phyloP scores from a whole-genome alignment of 2,329 filamentous ascomycete species.

The Biscogniauxia sp. region DNA sequence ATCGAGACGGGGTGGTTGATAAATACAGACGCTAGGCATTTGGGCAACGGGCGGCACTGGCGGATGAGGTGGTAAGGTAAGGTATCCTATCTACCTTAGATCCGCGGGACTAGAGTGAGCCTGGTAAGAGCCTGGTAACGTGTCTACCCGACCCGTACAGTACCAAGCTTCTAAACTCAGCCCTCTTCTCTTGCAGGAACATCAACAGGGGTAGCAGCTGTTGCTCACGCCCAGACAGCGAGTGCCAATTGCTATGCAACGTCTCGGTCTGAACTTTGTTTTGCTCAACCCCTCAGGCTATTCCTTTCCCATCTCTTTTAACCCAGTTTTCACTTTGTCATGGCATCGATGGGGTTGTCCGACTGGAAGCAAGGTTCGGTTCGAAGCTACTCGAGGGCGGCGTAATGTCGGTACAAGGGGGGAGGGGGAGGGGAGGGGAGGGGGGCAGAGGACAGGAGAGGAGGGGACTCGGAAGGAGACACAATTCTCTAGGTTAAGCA shows the following conservation, averaged over 20 bases:
- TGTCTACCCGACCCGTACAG: conserved; percentile 9
- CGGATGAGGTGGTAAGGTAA: neutral
- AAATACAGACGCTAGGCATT: conserved; percentile 4
- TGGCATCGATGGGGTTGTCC: neutral
- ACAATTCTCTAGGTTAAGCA: neutral
- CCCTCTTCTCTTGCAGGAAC: conserved; percentile 13
- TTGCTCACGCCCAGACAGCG: neutral
- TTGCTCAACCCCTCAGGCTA: conserved; percentile 13
- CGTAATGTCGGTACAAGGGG: neutral
- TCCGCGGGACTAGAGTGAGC: conserved; percentile 3
- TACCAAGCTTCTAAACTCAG: conserved; percentile 14
- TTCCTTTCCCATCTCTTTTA: conserved; percentile 8
- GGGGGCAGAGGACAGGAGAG: too few relatives aligned
- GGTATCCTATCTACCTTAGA: neutral
- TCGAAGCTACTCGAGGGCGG: neutral
- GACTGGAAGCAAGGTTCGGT: neutral
- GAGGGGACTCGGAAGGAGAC: neutral
- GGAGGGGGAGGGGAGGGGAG: too few relatives aligned
- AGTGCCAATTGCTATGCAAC: conserved; percentile 16
- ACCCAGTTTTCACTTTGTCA: conserved; percentile 4
- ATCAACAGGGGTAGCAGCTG: conserved; percentile 18
- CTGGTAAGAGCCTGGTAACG: conserved; percentile 7
- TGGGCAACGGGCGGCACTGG: conserved; percentile 5
- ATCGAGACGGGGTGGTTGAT: neutral
- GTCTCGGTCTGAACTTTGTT: conserved; percentile 20